Base-by-base conservation (phyloP, 2,329 filamentous ascomycete genomes). In the Phyllosticta capitalensis region DNA sequence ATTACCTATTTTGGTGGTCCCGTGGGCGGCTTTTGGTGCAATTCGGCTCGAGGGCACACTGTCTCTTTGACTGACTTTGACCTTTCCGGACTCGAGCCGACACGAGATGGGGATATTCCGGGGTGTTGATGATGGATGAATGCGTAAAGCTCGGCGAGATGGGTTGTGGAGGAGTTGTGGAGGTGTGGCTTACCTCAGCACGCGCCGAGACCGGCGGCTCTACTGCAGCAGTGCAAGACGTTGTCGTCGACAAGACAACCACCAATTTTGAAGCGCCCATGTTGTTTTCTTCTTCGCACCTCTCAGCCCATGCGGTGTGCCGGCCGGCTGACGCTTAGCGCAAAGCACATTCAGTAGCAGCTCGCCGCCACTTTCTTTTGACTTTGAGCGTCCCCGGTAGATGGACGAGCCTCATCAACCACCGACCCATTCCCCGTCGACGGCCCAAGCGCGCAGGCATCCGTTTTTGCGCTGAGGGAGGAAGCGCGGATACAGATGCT, bases 1-100 rank as follows among this genome's bases (percentile, higher is more conserved):
- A 51, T 59, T 59, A 28, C 58, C 58, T 21, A 22, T 55, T 59
- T 55, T 38, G 53, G 58, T 26, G 12, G 20, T 52, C 26, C 58
- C 58, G 58, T 24, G 45, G 20, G 19, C 20, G 50, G 50, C 19
- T 52, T 52, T 26, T 24, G 20, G 22, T 52, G 50, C 38, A 45
- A n/a, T 45, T n/a, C 38, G 38, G 38, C 38, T 45, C 38, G 38
- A 45, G 38, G 38, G 38, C 38, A n/a, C 38, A n/a, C 14, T 45
- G 38, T 17, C 38, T n/a, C 17, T 45, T 45, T 19, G 38, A 45
- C 38, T 45, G 38, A 45, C n/a, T 45, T 45, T 45, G 14, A n/a
- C 17, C 38, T n/a, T 45, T 45, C 38, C 38, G 38, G 38, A n/a
- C 38, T 45, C 14, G 38, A 45, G n/a, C 38, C 38, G 38, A 19